Percentiles rank a stretch among this genome's conserved stretches.
Evolutionary conservation across 345 rosid genomes (phyloP).

Genomic region (Arabidopsis thaliana): TAIR10.1 NC_003074.8:6044001-6044500

Average conservation of each 20-base stretch:
- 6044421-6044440: conserved; percentile 20
- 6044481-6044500: conserved; percentile 43
- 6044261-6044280: conserved; percentile 42
- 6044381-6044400: conserved; percentile 38
- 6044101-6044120: conserved; percentile 35
- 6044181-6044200: conserved; percentile 20
- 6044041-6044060: conserved; percentile 29
- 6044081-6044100: conserved; percentile 21
- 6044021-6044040: conserved; percentile 58
- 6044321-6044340: neutral
- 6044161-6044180: conserved; percentile 38
- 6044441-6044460: conserved; percentile 38
- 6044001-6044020: conserved; percentile 53
- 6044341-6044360: conserved; percentile 31
- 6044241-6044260: conserved; percentile 36
- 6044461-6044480: conserved; percentile 40
- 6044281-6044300: conserved; percentile 12
- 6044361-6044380: conserved; percentile 29
- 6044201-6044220: conserved; percentile 29
- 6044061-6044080: conserved; percentile 31
- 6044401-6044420: conserved; percentile 2
- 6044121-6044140: conserved; percentile 37
- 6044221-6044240: conserved; percentile 45
- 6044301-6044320: conserved; percentile 1
- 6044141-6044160: conserved; percentile 41